Evolutionary conservation across 2,329 filamentous ascomycete genomes (phyloP).

Genomic region (Cladosporium sp.): DNA sequence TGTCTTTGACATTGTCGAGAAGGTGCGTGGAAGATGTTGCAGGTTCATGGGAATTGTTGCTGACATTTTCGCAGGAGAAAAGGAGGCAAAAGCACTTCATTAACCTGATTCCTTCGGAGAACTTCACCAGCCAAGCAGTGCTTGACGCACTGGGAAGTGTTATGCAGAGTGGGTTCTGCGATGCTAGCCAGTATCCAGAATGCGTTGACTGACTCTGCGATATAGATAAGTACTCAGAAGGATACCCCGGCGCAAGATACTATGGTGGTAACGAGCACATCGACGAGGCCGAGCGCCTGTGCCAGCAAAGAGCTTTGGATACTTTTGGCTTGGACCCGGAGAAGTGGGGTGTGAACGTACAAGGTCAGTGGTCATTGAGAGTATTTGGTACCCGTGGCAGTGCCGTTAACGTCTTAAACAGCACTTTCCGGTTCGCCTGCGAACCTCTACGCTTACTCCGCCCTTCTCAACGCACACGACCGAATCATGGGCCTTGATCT

Average conservation of each 20-base stretch:
- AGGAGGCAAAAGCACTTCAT: slow-evolving; percentile 95
- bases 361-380: slow-evolving; percentile 55
- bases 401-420: slow-evolving; percentile 17
- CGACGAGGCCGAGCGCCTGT: slow-evolving; percentile 82
- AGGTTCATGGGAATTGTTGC: not conserved
- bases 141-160: slow-evolving; percentile 88
- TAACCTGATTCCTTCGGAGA: slow-evolving; percentile 93
- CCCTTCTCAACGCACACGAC: slow-evolving; percentile 91
- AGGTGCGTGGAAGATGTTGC: slow-evolving; percentile 51
- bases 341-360: slow-evolving; percentile 96
- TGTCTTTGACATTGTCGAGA: slow-evolving; percentile 86
- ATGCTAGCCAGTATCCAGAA: not conserved
- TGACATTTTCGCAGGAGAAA: slow-evolving; percentile 67
- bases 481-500: slow-evolving; percentile 95
- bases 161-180: slow-evolving; percentile 72
- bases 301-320: slow-evolving; percentile 84
- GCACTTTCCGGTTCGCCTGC: slow-evolving; percentile 71
- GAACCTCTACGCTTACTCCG: slow-evolving; percentile 98
- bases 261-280: slow-evolving; percentile 98
- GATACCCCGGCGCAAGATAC: slow-evolving; percentile 93
- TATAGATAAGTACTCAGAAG: slow-evolving; percentile 89
- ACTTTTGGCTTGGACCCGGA: slow-evolving; percentile 78
- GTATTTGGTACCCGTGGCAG: not conserved
- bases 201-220: not conserved
- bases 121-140: slow-evolving; percentile 91